Evolutionary conservation across 352 stramenopile genomes (phyloP).

Genomic region (Globisporangium canariense): DNA sequence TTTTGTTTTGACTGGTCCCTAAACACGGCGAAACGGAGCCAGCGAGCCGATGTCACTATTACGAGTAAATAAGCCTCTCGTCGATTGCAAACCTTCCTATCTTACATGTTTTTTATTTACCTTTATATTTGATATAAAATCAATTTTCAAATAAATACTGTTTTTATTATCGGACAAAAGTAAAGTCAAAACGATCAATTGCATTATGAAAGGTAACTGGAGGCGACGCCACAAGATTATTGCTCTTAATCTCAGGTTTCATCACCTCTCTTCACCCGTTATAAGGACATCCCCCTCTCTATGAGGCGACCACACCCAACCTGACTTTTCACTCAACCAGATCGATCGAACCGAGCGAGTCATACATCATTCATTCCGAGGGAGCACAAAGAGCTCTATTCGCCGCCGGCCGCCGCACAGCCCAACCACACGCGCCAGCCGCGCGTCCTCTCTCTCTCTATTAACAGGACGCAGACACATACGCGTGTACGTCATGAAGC

Average conservation of each 20-base stretch:
- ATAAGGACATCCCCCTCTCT: slow-evolving; percentile 6
- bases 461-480: too few relatives aligned
- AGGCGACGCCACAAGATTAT: not conserved
- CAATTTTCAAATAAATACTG: not conserved
- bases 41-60: not conserved
- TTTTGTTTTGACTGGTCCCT: not conserved
- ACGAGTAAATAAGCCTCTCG: not conserved
- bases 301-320: not conserved
- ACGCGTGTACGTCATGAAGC: slow-evolving; percentile 6
- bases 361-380: not conserved
- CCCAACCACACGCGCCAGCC: not conserved
- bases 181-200: too few relatives aligned
- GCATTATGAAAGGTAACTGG: not conserved
- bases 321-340: slow-evolving; percentile 9
- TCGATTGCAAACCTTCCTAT: not conserved
- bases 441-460: not conserved
- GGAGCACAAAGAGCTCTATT: not conserved
- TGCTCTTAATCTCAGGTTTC: not conserved
- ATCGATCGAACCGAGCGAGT: not conserved
- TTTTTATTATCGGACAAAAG: not conserved
- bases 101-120: too few relatives aligned
- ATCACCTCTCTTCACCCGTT: not conserved
- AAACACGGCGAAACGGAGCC: slow-evolving; percentile 8
- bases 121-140: too few relatives aligned
- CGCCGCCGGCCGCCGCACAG: not conserved